Evolutionary conservation across 768 basidiomycete species (phyloP), one percentile per base, ranked within the genome.

Genomic region (Hygrophoropsis aurantiaca): DNA sequence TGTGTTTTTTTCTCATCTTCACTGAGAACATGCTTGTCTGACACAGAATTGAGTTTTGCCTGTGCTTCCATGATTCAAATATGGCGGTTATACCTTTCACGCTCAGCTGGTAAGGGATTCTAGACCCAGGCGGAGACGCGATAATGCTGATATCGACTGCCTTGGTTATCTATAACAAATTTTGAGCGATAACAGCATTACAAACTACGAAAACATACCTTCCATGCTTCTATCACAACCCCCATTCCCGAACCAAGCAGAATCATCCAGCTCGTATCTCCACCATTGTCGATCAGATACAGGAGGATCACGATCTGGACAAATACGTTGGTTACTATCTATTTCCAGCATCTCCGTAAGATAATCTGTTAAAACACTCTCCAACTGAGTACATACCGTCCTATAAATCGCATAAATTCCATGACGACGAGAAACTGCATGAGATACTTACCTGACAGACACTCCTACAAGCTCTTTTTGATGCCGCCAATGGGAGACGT

Each of bases 1-100:
- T 97, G 94, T 9, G 95, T 97, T 70, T 88, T 94, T 75, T 89
- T 94, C 72, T 99, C 97, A 60, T 97, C 94, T 59, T 97, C 94
- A 53, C 78, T 89, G n/a, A 97, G 77, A 42, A 94, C 85, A 61
- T 98, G 94, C 67, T 97, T 98, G 74, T 98, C 97, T 75, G 48
- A 42, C 49, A 32, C 42, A 43, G 36, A 47, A 30, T 40, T 30
- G 41, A 42, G 57, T 44, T 54, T 11, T 53, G 30, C 24, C 32
- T 37, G 19, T 41, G 46, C 40, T 37, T 26, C 36, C 34, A 27
- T 50, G 27, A 52, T 48, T 40, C 47, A 55, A 49, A 49, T 46
- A 46, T 45, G 44, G 49, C 44, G 52, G 11, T 47, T 72, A 49
- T 64, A 89, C 91, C 90, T 72, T 84, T 89, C 58, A 98, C 83